These are phyloP conservation scores for Mycena metata DNA, from an alignment of 768 basidiomycete genomes.

Conservation along the genomic window DNA sequence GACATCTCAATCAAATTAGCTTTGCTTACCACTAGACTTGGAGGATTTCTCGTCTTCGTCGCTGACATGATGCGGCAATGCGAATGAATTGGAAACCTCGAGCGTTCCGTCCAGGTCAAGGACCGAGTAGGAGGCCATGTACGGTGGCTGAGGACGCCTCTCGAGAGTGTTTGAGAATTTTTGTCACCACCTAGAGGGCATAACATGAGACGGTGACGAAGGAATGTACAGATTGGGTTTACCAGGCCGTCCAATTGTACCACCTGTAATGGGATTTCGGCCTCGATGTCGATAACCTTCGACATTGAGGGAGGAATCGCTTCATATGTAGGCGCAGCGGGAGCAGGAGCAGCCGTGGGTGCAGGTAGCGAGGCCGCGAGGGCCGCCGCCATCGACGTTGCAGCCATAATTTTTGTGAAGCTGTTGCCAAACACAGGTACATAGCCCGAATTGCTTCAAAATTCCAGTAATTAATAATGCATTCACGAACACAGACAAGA, in stretches of 20 bases:
- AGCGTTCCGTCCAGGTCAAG: conserved; percentile 92
- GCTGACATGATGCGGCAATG: conserved; percentile 77
- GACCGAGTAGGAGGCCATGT: conserved; percentile 88
- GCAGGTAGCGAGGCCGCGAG: conserved; percentile 87
- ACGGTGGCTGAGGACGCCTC: conserved; percentile 82
- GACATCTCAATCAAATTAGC: conserved; percentile 15
- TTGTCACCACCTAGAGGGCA: conserved; percentile 81
- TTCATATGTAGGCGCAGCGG: conserved; percentile 80
- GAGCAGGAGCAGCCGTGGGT: conserved; percentile 70
- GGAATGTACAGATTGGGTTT: conserved; percentile 45
- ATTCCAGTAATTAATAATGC: too few species aligned
- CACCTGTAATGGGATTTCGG: conserved; percentile 80
- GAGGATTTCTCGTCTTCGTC: conserved; percentile 89
- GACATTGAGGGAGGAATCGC: conserved; percentile 94
- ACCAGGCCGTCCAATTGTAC: conserved; percentile 93
- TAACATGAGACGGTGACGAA: conserved; percentile 8
- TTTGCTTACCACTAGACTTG: conserved; percentile 76
- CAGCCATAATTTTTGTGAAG: conserved; percentile 62
- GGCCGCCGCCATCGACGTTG: conserved; percentile 92
- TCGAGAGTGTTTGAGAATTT: conserved; percentile 93
- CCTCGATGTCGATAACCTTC: conserved; percentile 94
- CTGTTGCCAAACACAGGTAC: conserved; percentile 16
- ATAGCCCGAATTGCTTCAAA: not conserved
- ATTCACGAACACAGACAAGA: too few species aligned
- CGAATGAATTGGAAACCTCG: conserved; percentile 93